These are phyloP conservation scores for Acanthamoeba culbertsoni DNA, from an alignment of 208 protist genomes.

Conservation along the genomic window DNA sequence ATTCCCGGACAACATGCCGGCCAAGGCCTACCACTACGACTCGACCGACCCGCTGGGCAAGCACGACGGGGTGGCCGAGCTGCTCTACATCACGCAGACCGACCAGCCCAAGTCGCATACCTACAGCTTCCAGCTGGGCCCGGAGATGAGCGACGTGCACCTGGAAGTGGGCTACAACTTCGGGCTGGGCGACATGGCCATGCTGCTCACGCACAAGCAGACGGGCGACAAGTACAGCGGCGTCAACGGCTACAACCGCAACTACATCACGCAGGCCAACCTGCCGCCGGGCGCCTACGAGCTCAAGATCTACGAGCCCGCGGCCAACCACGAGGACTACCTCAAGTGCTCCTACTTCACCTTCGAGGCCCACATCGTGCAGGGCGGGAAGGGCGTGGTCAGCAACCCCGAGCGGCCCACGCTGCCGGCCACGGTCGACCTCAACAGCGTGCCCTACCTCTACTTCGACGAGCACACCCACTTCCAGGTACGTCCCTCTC, in stretches of 20 bases:
- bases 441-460: constrained; percentile 50
- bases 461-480: constrained; percentile 28
- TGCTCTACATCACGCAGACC: constrained; percentile 51
- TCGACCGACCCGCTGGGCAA: not conserved
- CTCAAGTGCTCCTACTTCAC: constrained; percentile 62
- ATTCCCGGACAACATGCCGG: constrained; percentile 39
- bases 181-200: constrained; percentile 55
- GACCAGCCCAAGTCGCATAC: not conserved
- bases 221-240: constrained; percentile 9
- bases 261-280: not conserved
- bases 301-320: constrained; percentile 50
- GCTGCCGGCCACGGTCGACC: not conserved
- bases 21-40: constrained; percentile 60
- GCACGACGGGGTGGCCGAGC: not conserved
- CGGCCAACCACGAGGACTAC: constrained; percentile 3
- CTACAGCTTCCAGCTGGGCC: constrained; percentile 47
- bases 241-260: constrained; percentile 55
- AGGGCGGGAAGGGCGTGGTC: not conserved
- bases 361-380: constrained; percentile 16
- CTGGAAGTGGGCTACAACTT: constrained; percentile 57
- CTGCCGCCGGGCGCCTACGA: constrained; percentile 27
- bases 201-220: constrained; percentile 28
- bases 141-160: constrained; percentile 24
- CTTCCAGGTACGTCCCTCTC: not conserved
- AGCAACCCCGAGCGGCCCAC: constrained; percentile 12